Percentiles rank a stretch among this genome's conserved stretches.
Evolutionary conservation across 805 yeast genomes (phyloP).

Genomic region (Ogataea methylovora): DNA sequence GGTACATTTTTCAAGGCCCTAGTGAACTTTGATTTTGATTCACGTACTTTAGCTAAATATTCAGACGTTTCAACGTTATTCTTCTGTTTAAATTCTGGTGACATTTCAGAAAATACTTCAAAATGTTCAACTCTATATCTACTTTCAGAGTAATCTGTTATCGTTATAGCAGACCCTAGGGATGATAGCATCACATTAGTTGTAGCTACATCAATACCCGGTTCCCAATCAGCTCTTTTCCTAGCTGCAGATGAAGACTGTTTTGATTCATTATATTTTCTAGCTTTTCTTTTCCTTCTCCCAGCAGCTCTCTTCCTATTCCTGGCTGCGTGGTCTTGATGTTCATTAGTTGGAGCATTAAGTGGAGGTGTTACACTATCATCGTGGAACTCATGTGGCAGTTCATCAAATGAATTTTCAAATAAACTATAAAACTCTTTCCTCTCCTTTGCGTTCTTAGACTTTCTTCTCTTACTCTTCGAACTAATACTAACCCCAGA

Average conservation of each 20-base stretch:
- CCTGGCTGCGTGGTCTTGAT: background rate
- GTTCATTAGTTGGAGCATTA: too few relatives aligned
- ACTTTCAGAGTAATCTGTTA: slow-evolving; percentile 41
- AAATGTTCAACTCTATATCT: slow-evolving; percentile 37
- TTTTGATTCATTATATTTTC: slow-evolving; percentile 29
- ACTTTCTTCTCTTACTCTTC: too few relatives aligned
- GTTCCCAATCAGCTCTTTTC: slow-evolving; percentile 47
- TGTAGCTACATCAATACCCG: slow-evolving; percentile 46
- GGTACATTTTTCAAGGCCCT: slow-evolving; percentile 30
- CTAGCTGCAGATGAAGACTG: slow-evolving; percentile 19
- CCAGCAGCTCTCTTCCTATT: background rate
- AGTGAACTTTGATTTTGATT: slow-evolving; percentile 22
- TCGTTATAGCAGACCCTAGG: slow-evolving; percentile 45
- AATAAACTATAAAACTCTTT: too few relatives aligned
- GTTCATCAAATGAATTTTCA: too few relatives aligned
- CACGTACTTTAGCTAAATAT: slow-evolving; percentile 10
- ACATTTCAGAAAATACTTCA: slow-evolving; percentile 28
- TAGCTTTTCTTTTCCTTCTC: slow-evolving; percentile 7
- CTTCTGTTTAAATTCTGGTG: slow-evolving; percentile 11
- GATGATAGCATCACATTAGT: slow-evolving; percentile 44
- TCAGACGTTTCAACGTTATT: slow-evolving; percentile 7
- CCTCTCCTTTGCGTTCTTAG: too few relatives aligned
- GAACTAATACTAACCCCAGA: too few relatives aligned
- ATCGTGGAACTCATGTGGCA: too few relatives aligned
- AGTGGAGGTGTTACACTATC: too few relatives aligned